These are phyloP conservation scores for Boletus reticuloceps DNA, from an alignment of 768 basidiomycete species.

Conservation along the genomic window DNA sequence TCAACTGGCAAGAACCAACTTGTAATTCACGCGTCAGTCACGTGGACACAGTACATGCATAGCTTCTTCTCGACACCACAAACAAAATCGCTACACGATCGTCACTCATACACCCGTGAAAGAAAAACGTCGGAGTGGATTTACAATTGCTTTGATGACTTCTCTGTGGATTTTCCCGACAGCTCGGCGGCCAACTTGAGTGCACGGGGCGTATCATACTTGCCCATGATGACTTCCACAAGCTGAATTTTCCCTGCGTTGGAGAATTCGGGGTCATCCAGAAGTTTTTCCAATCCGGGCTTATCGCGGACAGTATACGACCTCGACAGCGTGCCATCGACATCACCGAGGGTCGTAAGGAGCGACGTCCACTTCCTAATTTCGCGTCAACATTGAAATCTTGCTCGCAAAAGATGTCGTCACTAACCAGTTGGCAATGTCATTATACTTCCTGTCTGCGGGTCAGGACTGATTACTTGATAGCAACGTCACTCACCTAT, in stretches of 20 bases:
- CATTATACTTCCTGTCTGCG: conserved; percentile 69
- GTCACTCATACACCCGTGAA: background rate
- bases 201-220: conserved; percentile 66
- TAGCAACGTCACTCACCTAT: conserved; percentile 35
- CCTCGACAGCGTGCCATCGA: conserved; percentile 43
- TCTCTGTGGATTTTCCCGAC: conserved; percentile 11
- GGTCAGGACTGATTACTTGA: background rate
- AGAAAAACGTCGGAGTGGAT: background rate
- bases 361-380: conserved; percentile 63
- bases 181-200: conserved; percentile 51
- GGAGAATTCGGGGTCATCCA: conserved; percentile 62
- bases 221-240: conserved; percentile 77
- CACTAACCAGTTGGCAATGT: conserved; percentile 69
- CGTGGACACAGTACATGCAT: conserved; percentile 18
- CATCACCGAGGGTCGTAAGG: conserved; percentile 57
- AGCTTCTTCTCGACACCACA: background rate
- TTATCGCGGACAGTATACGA: conserved; percentile 71
- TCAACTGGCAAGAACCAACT: background rate
- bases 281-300: conserved; percentile 60
- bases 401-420: background rate
- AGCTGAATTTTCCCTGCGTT: conserved; percentile 68
- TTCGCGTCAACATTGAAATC: background rate
- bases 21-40: conserved; percentile 27
- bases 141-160: conserved; percentile 22
- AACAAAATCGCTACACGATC: background rate